A percentile compares a stretch with the other conserved stretches of the same genome.
phyloP scores from a whole-genome alignment of 306 rosid genomes.

The Medicago lupulina region DNA sequence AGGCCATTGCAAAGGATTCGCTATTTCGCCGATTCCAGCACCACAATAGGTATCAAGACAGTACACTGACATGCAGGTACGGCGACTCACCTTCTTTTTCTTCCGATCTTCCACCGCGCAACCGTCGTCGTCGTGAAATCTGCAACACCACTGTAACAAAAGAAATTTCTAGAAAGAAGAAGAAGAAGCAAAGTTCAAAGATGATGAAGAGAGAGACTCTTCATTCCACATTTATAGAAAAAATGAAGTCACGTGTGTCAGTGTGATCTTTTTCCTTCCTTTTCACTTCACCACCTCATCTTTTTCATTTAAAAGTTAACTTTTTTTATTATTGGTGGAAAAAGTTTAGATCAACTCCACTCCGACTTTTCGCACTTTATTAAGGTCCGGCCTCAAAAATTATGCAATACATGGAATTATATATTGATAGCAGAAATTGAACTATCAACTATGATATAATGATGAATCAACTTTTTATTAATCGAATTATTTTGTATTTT shows the following conservation, averaged over 20 bases:
- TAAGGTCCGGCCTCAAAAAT: too few species aligned
- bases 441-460: too few species aligned
- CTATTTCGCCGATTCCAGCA: slow-evolving; percentile 69
- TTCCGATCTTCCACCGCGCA: slow-evolving; percentile 37
- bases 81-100: slow-evolving; percentile 36
- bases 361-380: too few species aligned
- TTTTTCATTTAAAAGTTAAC: too few species aligned
- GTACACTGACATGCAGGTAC: slow-evolving; percentile 84
- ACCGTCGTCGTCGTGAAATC: background rate
- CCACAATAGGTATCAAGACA: slow-evolving; percentile 59
- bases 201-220: background rate
- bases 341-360: too few species aligned
- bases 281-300: background rate
- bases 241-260: background rate
- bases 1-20: slow-evolving; percentile 88
- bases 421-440: too few species aligned
- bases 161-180: background rate
- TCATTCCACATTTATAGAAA: background rate
- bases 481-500: too few species aligned
- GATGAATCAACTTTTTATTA: too few species aligned
- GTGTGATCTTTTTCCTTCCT: background rate
- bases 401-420: too few species aligned
- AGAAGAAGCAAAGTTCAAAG: background rate
- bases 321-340: too few species aligned
- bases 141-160: background rate